Evolutionary conservation across 306 rosid species (phyloP), one percentile per base, ranked within the genome.

Genomic region (Cicer pinnatifidum): DNA sequence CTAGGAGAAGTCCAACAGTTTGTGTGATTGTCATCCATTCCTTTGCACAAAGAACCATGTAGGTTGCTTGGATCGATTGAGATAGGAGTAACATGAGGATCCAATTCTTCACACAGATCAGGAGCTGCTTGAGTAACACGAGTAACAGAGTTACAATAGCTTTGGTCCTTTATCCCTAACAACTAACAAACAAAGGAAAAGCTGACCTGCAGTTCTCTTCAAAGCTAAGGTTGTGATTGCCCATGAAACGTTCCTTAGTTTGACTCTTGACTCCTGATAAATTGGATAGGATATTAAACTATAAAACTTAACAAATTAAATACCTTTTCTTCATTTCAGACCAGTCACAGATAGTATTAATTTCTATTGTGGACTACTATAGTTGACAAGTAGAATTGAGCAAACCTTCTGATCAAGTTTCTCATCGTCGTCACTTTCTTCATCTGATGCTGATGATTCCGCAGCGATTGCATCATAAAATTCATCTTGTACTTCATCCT

Each of bases 381-480:
- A 46, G 48, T 48, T 52, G 53, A 57, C 57, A 56, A 69, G 78
- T 38, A 67, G 50, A 81, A 46, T 43, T 76, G n/a, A 78, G 77
- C 60, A 89, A 85, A 85, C 88, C 88, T 84, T 78, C 4, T 40
- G 43, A 79, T 75, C 80, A 54, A 1, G 56, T 63, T 79, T 72
- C 60, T 64, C 69, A 23, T 78, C 76, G 0, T 67, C 84, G 1
- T 75, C 84, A 40, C 75, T 79, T 56, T 72, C 85, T 8, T 81
- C 86, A 43, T 75, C 89, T 37, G 78, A 71, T 38, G 97, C 38
- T 73, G 97, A 86, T 1, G 98, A 85, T 82, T 85, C 90, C 8
- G 85, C 94, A 58, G 88, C 86, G 72, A 91, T 88, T 62, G 98
- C 98, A 83, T 94, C 98, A 78, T 87, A 94, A 84, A 94, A 94